Evolutionary conservation across 2,329 filamentous ascomycete genomes (phyloP).

Genomic region (Cytospora leucostoma): DNA sequence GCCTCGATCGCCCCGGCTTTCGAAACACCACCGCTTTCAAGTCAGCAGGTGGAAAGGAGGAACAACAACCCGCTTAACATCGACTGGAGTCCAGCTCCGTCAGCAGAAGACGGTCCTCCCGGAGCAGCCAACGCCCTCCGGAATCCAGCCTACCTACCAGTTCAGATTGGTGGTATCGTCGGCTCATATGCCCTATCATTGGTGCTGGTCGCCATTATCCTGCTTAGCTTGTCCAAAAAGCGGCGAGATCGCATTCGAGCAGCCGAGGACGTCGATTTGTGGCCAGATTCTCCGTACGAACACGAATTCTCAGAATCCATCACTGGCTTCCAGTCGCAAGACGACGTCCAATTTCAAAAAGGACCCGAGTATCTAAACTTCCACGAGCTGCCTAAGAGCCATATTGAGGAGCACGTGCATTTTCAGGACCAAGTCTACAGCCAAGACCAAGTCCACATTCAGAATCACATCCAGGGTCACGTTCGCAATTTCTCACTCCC

Average conservation of each 20-base stretch:
- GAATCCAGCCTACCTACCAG: slow-evolving; percentile 68
- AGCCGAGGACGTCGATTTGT: slow-evolving; percentile 53
- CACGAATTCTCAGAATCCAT: slow-evolving; percentile 28
- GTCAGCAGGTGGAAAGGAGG: slow-evolving; percentile 27
- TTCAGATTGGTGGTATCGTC: slow-evolving; percentile 80
- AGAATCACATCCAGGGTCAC: slow-evolving; percentile 40
- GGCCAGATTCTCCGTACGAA: slow-evolving; percentile 46
- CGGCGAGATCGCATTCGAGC: slow-evolving; percentile 53
- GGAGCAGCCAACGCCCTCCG: slow-evolving; percentile 60
- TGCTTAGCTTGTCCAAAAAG: slow-evolving; percentile 61
- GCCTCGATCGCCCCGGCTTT: slow-evolving; percentile 33
- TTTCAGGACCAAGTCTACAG: no score
- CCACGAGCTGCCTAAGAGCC: neutral
- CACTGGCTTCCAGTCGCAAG: slow-evolving; percentile 34
- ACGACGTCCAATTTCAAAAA: slow-evolving; percentile 29
- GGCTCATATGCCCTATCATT: slow-evolving; percentile 80
- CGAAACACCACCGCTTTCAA: slow-evolving; percentile 31
- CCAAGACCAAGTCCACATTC: slow-evolving; percentile 36
- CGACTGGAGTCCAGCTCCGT: slow-evolving; percentile 58
- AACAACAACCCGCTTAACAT: slow-evolving; percentile 46
- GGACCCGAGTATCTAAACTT: neutral
- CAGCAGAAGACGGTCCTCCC: slow-evolving; percentile 61
- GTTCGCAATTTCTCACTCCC: slow-evolving; percentile 55
- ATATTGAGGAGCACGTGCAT: neutral
- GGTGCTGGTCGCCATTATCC: slow-evolving; percentile 67